A percentile compares a stretch with the other conserved stretches of the same genome.
Evolutionary conservation across 2,329 filamentous ascomycete genomes (phyloP).

Genomic region (Parastagonospora nodorum): DNA sequence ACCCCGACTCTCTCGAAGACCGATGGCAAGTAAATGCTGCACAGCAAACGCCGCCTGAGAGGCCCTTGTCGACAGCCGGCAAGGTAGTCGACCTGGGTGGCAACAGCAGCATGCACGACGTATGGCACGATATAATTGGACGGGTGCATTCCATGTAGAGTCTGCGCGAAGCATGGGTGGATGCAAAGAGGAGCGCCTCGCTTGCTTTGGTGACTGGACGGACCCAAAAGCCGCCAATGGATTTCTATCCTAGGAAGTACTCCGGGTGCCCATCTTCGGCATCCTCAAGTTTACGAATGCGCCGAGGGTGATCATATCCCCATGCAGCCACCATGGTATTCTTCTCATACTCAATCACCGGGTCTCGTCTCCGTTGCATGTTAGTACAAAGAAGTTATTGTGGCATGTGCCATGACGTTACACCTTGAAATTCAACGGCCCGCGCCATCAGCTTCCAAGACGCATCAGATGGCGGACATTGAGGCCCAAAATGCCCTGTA

Average conservation of each 20-base stretch:
- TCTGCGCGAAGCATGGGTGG: neutral
- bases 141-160: too few species aligned
- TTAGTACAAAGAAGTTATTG: neutral
- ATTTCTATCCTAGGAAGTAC: neutral
- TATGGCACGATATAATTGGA: neutral
- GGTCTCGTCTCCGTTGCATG: neutral
- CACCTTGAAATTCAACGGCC: neutral
- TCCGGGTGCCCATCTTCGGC: too few species aligned
- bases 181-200: neutral
- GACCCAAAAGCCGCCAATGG: neutral
- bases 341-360: neutral
- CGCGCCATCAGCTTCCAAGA: too few species aligned
- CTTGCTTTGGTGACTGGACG: too few species aligned
- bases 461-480: neutral
- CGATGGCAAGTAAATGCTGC: neutral
- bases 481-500: neutral
- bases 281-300: too few species aligned
- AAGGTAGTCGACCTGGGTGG: neutral
- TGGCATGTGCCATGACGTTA: neutral
- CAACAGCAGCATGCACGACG: neutral
- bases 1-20: neutral
- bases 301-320: neutral
- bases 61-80: neutral
- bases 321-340: neutral
- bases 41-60: neutral